Percentiles rank a stretch among this genome's conserved stretches.
Conservation (phyloP, 2,329 filamentous ascomycete species). For the Trichophyton equinum region DNA sequence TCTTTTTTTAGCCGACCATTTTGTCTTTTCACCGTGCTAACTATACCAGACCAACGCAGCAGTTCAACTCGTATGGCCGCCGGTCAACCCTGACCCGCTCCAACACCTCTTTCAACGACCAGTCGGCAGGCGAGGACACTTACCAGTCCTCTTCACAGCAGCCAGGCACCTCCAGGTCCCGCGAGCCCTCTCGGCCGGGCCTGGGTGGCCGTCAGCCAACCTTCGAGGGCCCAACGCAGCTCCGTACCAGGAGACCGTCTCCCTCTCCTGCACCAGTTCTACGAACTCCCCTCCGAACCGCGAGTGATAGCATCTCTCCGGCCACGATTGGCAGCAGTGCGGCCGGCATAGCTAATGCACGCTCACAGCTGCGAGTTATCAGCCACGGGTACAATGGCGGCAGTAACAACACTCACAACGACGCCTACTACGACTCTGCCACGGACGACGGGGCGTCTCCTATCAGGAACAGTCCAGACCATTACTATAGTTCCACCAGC, state of each 20-base stretch:
- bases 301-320: conserved; percentile 41
- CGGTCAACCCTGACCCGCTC: conserved; percentile 45
- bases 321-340: neutral
- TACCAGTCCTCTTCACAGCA: conserved; percentile 38
- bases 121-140: conserved; percentile 41
- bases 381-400: conserved; percentile 23
- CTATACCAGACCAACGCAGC: conserved; percentile 15
- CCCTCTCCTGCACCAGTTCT: conserved; percentile 27
- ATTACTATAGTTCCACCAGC: conserved; percentile 28
- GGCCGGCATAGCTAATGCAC: conserved; percentile 31
- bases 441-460: conserved; percentile 41
- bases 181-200: conserved; percentile 35
- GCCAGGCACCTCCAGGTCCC: conserved; percentile 21
- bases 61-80: conserved; percentile 14
- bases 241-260: conserved; percentile 39
- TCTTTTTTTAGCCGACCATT: neutral
- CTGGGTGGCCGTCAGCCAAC: conserved; percentile 41
- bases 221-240: conserved; percentile 45
- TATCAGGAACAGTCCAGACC: conserved; percentile 37
- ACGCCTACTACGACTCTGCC: conserved; percentile 38
- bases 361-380: conserved; percentile 35
- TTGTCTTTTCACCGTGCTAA: neutral
- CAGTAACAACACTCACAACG: conserved; percentile 21
- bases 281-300: conserved; percentile 37
- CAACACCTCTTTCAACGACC: conserved; percentile 51